phyloP scores from a whole-genome alignment of 805 yeast species.

The Pichia exigua region DNA sequence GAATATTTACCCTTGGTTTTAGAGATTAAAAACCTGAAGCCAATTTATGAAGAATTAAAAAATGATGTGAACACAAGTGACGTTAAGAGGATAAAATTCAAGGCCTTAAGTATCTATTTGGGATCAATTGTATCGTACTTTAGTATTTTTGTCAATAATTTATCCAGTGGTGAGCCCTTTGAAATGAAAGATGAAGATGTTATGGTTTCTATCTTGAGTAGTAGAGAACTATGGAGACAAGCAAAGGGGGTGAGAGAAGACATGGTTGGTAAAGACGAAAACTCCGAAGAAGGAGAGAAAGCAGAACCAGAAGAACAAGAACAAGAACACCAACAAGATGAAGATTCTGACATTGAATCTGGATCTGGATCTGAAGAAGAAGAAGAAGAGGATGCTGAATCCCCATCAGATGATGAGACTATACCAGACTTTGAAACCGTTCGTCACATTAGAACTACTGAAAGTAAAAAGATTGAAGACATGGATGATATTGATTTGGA shows the following conservation, averaged over 20 bases:
- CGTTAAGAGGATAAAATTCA: slow-evolving; percentile 41
- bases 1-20: slow-evolving; percentile 72
- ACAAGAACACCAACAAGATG: slow-evolving; percentile 17
- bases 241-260: slow-evolving; percentile 36
- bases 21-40: slow-evolving; percentile 44
- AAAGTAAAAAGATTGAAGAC: slow-evolving; percentile 43
- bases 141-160: slow-evolving; percentile 57
- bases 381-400: slow-evolving; percentile 17
- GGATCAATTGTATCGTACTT: slow-evolving; percentile 75
- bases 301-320: slow-evolving; percentile 21
- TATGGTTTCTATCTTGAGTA: slow-evolving; percentile 76
- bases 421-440: slow-evolving; percentile 15
- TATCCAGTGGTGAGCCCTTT: slow-evolving; percentile 40
- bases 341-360: slow-evolving; percentile 12
- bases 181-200: slow-evolving; percentile 81
- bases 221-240: slow-evolving; percentile 86
- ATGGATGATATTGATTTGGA: slow-evolving; percentile 79
- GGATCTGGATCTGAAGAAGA: slow-evolving; percentile 19
- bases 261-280: slow-evolving; percentile 1
- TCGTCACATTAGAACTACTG: slow-evolving; percentile 41
- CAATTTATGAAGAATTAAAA: slow-evolving; percentile 32
- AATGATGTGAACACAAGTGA: slow-evolving; percentile 24
- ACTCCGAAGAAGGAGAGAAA: slow-evolving; percentile 9
- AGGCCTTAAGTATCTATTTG: slow-evolving; percentile 71
- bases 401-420: slow-evolving; percentile 20